Evolutionary conservation across 345 rosid species (phyloP), one percentile per base, ranked within the genome.

Genomic region (Erysimum cheiranthoides): DNA sequence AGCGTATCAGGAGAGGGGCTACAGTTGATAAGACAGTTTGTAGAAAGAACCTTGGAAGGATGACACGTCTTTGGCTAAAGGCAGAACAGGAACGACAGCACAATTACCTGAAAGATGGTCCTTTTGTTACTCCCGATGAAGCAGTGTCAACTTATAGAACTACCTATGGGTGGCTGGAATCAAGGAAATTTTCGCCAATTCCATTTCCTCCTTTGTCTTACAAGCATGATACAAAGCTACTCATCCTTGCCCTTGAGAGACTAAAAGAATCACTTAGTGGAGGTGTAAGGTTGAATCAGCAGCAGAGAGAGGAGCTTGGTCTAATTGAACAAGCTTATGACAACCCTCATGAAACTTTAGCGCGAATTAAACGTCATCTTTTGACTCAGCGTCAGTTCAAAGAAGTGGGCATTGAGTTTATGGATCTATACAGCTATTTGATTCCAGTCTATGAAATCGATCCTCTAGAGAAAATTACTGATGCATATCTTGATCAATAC

Each of bases 71-170:
- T 36, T 96, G 99, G 99, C 85, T 96, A 18, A 96, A 96, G 86
- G 99, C 99, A 8, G 99, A 96, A 66, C 99, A 92, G 97, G 99
- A 96, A 80, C 96, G 99, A 10, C 99, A 93, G 52, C 98, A 93
- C 82, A 96, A 93, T 85, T 96, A 93, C 79, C 82, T 93, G 84
- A 96, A 96, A 85, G 99, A 96, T 76, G 99, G 99, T 68, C 99
- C 99, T 32, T 96, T 93, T 73, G 99, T 96, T 46, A 93, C 99
- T 70, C 97, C 99, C 1, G 99, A 96, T 77, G 99, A 96, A 84
- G 99, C 99, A 43, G 94, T 93, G 57, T 97, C 97, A 4, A 96
- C 93, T 54, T 96, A 96, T 60, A 96, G 98, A 18, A 96, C 98
- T 1, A 96, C 99, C 30, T 98, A 93, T 46, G 98, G 93, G 70